Evolutionary conservation across 805 yeast genomes (phyloP), one percentile per base, ranked within the genome.

Genomic region (Ogataea methylovora): DNA sequence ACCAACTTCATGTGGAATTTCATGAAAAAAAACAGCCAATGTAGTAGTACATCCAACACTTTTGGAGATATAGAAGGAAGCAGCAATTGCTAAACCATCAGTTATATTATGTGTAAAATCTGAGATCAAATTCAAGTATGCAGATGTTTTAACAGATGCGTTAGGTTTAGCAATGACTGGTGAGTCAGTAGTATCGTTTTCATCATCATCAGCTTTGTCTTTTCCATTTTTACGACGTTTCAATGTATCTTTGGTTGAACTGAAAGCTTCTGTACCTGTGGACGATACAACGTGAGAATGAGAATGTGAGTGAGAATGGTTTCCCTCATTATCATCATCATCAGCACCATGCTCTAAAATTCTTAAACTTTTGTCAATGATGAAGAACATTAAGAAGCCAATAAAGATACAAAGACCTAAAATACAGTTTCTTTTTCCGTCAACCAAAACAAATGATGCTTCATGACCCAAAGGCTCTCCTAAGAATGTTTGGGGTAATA

Each of bases 1-100:
- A 31, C 90, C 88, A 40, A 83, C 71, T 49, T 81, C 86, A 51
- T 83, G 92, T 5, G 92, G 92, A 32, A 82, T 71, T 52, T 83
- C 92, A 52, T 83, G 92, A 55, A 79, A 70, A 41, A 81, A 68
- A 20, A 82, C 79, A 1, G 88, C 84, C 24, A 81, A 56, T 16
- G 82, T 72, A 0, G 88, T 79, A 2, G 81, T 68, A 17, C 80
- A 73, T 0, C 92, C 92, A 13, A 73, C 76, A 29, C 56, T 61
- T 34, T 69, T 66, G 27, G 79, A 67, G 30, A 68, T 69, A 53
- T 75, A 76, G 51, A 83, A 83, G 5, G 87, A 71, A 0, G 88
- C 72, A 1, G 86, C 72, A 30, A 83, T 67, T 2, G 90, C 85
- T 8, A 83, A 55, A 0, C 92, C 92, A 49, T 83, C 92, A 3